A percentile compares a stretch with the other conserved stretches of the same genome.
Evolutionary conservation across 768 basidiomycete species (phyloP).

Genomic region (Boletus tomentosulus): DNA sequence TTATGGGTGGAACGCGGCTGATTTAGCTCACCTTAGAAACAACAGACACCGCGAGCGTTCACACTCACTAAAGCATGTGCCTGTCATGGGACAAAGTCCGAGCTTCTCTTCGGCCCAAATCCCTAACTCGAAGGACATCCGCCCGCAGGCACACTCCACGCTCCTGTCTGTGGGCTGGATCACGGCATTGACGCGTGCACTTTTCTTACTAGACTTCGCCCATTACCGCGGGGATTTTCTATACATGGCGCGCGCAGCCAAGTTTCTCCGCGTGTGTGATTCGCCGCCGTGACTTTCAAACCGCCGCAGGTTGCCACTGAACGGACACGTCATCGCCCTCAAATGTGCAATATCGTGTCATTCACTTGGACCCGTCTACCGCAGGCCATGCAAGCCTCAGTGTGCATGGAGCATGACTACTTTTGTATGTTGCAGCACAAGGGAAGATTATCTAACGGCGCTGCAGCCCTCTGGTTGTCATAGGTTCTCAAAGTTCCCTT

Average conservation of each 20-base stretch:
- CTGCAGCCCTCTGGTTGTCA: not conserved
- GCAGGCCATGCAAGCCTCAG: not conserved
- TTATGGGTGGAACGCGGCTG: not conserved
- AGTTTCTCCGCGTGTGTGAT: not conserved
- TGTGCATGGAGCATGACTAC: not conserved
- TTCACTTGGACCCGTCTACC: not conserved
- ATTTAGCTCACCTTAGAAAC: not conserved
- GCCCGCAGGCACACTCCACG: not conserved
- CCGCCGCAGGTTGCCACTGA: not conserved
- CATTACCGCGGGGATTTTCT: slow-evolving; percentile 3
- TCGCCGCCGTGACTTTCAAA: not conserved
- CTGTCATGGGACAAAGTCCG: not conserved
- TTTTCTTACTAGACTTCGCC: not conserved
- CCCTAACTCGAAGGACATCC: not conserved
- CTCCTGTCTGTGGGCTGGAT: not conserved
- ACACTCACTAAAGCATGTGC: not conserved
- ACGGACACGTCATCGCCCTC: not conserved
- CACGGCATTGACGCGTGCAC: not conserved
- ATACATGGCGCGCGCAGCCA: not conserved
- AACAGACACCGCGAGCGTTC: slow-evolving; percentile 14
- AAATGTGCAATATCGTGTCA: not conserved
- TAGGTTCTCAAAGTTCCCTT: not conserved
- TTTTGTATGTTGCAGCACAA: not conserved
- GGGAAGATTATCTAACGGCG: not conserved
- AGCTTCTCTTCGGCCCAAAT: not conserved